phyloP scores from a whole-genome alignment of 1,139 yeast genomes.

The Debaryomyces sp. region DNA sequence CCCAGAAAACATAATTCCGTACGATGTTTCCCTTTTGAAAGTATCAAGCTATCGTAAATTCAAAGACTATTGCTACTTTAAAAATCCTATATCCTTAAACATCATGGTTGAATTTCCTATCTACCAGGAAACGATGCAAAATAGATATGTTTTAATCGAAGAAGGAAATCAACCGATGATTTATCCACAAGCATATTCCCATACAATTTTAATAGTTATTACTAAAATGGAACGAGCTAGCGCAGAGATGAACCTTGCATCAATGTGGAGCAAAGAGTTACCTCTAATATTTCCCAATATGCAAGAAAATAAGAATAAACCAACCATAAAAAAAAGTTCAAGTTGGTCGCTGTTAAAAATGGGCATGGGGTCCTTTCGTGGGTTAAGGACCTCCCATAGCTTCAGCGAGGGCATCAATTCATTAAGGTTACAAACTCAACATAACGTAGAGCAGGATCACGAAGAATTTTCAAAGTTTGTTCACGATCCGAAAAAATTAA shows the following conservation, averaged over 20 bases:
- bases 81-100: slow-evolving; percentile 9
- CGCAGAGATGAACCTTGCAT: slow-evolving; percentile 19
- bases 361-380: slow-evolving; percentile 14
- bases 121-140: slow-evolving; percentile 1
- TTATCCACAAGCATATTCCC: slow-evolving; percentile 1
- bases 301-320: neutral
- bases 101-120: slow-evolving; percentile 13
- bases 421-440: neutral
- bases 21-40: slow-evolving; percentile 15
- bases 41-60: slow-evolving; percentile 5
- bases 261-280: slow-evolving; percentile 24
- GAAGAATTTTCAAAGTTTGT: neutral
- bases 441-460: neutral
- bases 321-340: slow-evolving; percentile 11
- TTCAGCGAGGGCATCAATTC: slow-evolving; percentile 9
- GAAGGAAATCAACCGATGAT: neutral
- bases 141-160: slow-evolving; percentile 3
- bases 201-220: slow-evolving; percentile 5
- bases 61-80: slow-evolving; percentile 20
- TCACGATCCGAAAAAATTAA: neutral
- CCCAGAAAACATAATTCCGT: slow-evolving; percentile 20
- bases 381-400: slow-evolving; percentile 11
- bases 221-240: slow-evolving; percentile 16
- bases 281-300: slow-evolving; percentile 15
- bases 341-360: slow-evolving; percentile 16